Percentiles rank a stretch among this genome's conserved stretches.
Evolutionary conservation across 2,329 filamentous ascomycete species (phyloP).

Genomic region (Verticillium isaacii): DNA sequence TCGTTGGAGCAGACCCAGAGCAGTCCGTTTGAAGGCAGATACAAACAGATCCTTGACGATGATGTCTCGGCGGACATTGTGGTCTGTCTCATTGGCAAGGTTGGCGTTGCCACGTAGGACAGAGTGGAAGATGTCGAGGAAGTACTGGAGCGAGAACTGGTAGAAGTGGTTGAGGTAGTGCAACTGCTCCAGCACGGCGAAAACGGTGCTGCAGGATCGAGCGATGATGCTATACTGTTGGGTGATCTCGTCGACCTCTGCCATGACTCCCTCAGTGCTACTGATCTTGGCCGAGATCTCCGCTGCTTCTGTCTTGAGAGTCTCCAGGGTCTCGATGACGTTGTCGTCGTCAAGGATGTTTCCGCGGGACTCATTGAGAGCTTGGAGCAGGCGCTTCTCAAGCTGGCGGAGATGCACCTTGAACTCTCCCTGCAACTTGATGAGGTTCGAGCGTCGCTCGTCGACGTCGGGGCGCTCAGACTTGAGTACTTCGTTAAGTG

Average conservation of each 20-base stretch:
- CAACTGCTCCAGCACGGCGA: constrained; percentile 92
- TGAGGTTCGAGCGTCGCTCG: constrained; percentile 90
- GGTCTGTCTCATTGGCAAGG: constrained; percentile 64
- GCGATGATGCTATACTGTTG: constrained; percentile 92
- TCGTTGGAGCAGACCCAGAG: constrained; percentile 84
- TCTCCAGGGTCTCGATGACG: constrained; percentile 96
- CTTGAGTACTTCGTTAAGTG: constrained; percentile 94
- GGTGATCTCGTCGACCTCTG: constrained; percentile 93
- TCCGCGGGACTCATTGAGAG: constrained; percentile 92
- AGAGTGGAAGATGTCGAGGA: constrained; percentile 93
- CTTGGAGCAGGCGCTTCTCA: constrained; percentile 89
- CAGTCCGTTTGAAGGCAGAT: constrained; percentile 89
- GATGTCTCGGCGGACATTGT: constrained; percentile 76
- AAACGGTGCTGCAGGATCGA: constrained; percentile 92
- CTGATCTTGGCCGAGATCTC: constrained; percentile 96
- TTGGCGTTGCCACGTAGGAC: constrained; percentile 79
- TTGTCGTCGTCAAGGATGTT: constrained; percentile 98
- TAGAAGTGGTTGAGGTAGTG: constrained; percentile 99
- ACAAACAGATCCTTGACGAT: constrained; percentile 91
- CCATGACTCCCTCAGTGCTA: constrained; percentile 97
- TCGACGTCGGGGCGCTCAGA: constrained; percentile 97
- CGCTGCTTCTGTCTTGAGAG: constrained; percentile 92
- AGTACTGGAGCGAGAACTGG: constrained; percentile 98
- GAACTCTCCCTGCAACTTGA: constrained; percentile 98
- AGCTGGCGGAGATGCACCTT: constrained; percentile 95